These are phyloP conservation scores for Alternaria hordeiaustralica DNA, from an alignment of 2,329 filamentous ascomycete genomes.

Conservation along the genomic window DNA sequence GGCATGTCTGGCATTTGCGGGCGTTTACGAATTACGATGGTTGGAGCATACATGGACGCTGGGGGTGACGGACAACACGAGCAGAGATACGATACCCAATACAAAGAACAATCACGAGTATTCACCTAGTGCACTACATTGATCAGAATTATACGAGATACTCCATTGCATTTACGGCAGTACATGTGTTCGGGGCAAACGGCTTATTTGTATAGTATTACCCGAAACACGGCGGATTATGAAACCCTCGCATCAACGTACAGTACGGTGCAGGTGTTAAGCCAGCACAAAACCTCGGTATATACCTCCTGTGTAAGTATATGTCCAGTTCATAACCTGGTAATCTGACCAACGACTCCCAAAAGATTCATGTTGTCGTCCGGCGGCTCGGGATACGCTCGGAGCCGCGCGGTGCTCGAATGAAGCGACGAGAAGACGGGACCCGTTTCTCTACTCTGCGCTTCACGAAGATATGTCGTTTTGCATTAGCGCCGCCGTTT, in stretches of 20 bases:
- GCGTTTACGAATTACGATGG: not conserved
- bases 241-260: not conserved
- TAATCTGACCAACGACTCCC: not conserved
- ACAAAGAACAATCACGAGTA: not conserved
- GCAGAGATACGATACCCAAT: conserved; percentile 12
- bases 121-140: not conserved
- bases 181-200: not conserved
- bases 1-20: not conserved
- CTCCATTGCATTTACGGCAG: not conserved
- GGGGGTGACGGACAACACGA: not conserved
- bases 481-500: not conserved
- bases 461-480: not conserved
- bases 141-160: not conserved
- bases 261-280: not conserved
- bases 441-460: not conserved
- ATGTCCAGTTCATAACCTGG: not conserved
- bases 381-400: not conserved
- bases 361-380: not conserved
- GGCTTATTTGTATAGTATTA: not conserved
- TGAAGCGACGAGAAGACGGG: not conserved
- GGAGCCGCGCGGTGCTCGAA: not conserved
- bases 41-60: not conserved
- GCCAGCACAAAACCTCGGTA: not conserved
- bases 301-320: not conserved
- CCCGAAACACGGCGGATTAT: not conserved